Conservation (phyloP, 164 flowering plant genomes). For the Vitis vinifera region ASM3070453v1 NC_081811.1:22434501-22435000, state of each 20-base stretch:
- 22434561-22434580: constrained; percentile 8
- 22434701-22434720: too few relatives aligned
- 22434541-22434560: constrained; percentile 4
- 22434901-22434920: too few relatives aligned
- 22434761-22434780: too few relatives aligned
- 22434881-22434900: too few relatives aligned
- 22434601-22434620: constrained; percentile 1
- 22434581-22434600: constrained; percentile 26
- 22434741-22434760: too few relatives aligned
- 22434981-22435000: background rate
- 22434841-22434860: too few relatives aligned
- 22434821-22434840: too few relatives aligned
- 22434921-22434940: background rate
- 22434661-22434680: background rate
- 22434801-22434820: too few relatives aligned
- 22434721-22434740: too few relatives aligned
- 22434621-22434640: constrained; percentile 9
- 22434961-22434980: background rate
- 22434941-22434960: background rate
- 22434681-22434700: too few relatives aligned
- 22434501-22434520: background rate
- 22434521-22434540: background rate
- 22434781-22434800: too few relatives aligned
- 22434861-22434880: too few relatives aligned
- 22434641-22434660: background rate